Evolutionary conservation across 2,329 filamentous ascomycete species (phyloP).

Genomic region (Xylaria digitata): DNA sequence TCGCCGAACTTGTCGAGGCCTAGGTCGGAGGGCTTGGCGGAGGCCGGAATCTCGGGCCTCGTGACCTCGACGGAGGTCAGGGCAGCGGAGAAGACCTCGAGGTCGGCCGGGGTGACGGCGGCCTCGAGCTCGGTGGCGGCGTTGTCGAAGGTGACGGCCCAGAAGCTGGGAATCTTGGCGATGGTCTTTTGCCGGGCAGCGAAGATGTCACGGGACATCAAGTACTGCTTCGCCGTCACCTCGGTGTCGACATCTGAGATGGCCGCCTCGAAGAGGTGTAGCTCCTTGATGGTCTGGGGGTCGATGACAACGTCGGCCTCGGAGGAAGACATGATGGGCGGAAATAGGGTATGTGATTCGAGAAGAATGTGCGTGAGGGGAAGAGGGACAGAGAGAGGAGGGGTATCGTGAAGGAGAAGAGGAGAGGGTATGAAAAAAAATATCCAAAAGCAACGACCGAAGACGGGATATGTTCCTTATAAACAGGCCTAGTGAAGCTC

Average conservation of each 20-base stretch:
- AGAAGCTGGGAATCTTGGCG: conserved; percentile 71
- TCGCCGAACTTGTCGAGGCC: conserved; percentile 60
- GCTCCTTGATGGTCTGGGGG: conserved; percentile 50
- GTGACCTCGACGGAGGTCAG: conserved; percentile 67
- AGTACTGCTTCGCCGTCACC: conserved; percentile 50
- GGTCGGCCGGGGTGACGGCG: conserved; percentile 70
- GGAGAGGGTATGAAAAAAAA: conserved; percentile 13
- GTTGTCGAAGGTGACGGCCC: conserved; percentile 75
- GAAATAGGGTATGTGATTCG: background rate
- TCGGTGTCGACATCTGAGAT: conserved; percentile 50
- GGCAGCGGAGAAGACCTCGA: conserved; percentile 65
- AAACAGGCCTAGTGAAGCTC: conserved; percentile 19
- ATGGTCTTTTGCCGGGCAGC: conserved; percentile 69
- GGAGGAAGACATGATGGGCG: conserved; percentile 48
- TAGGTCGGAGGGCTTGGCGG: conserved; percentile 48
- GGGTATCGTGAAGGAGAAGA: background rate
- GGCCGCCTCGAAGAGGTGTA: conserved; percentile 49
- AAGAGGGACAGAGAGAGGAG: background rate
- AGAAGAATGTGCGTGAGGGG: background rate
- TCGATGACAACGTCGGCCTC: conserved; percentile 47
- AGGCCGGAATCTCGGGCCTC: conserved; percentile 54
- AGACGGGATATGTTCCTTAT: conserved; percentile 31
- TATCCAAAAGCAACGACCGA: conserved; percentile 6
- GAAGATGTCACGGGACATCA: conserved; percentile 56
- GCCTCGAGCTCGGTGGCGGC: conserved; percentile 68